These are phyloP conservation scores for Scutellaria baicalensis DNA, from an alignment of 257 asterid species.

Conservation along the genomic window DNA sequence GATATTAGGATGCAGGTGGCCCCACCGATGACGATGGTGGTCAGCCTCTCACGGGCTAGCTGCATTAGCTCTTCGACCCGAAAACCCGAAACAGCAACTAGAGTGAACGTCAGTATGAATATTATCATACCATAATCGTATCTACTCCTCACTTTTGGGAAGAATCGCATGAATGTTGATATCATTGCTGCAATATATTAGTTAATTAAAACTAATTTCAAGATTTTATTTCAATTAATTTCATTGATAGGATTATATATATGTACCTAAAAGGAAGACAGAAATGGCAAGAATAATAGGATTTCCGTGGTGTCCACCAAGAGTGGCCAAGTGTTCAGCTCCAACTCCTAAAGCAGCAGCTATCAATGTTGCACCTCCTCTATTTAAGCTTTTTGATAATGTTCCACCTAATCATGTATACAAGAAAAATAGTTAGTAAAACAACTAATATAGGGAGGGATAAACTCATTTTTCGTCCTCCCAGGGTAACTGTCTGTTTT, in stretches of 20 bases:
- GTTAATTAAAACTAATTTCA: too few relatives aligned
- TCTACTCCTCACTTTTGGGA: slow-evolving; percentile 44
- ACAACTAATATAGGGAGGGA: too few relatives aligned
- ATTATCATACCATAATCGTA: slow-evolving; percentile 66
- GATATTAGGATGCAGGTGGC: slow-evolving; percentile 53
- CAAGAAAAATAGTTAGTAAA: neutral
- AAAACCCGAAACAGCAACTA: slow-evolving; percentile 62
- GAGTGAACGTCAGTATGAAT: slow-evolving; percentile 59
- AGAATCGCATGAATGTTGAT: slow-evolving; percentile 45
- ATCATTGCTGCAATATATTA: slow-evolving; percentile 28
- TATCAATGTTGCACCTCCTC: slow-evolving; percentile 52
- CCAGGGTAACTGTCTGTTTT: too few relatives aligned
- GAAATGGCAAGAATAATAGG: slow-evolving; percentile 49
- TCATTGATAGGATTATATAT: too few relatives aligned
- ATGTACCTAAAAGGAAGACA: slow-evolving; percentile 49
- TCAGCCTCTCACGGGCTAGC: slow-evolving; percentile 48
- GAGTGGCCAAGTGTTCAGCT: slow-evolving; percentile 49
- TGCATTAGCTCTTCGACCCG: slow-evolving; percentile 36
- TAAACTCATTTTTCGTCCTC: too few relatives aligned
- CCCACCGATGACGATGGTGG: slow-evolving; percentile 51
- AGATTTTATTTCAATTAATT: too few relatives aligned
- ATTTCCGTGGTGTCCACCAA: slow-evolving; percentile 47
- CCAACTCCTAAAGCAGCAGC: slow-evolving; percentile 63
- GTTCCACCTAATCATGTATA: slow-evolving; percentile 43
- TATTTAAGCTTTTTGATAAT: slow-evolving; percentile 45